Evolutionary conservation across 2,329 filamentous ascomycete species (phyloP), one percentile per base, ranked within the genome.

Genomic region (Apiospora phragmitis): DNA sequence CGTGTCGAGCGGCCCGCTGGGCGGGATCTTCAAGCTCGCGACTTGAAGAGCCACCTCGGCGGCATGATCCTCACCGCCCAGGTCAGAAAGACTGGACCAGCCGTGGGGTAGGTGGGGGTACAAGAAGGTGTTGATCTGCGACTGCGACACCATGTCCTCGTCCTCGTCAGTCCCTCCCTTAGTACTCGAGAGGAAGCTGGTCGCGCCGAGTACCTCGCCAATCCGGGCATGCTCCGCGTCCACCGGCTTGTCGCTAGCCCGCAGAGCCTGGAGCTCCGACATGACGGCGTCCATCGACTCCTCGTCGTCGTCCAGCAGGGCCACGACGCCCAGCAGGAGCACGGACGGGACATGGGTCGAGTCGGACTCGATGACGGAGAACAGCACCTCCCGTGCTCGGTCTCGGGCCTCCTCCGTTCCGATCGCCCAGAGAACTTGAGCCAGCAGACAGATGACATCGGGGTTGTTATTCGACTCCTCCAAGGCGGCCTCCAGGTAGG

Each of bases 381-480:
- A 95, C 0, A 99, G 86, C 73, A 93, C 89, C 68, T 93, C 90
- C 4, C 94, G 89, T 21, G 95, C 95, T 72, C 93, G 90, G 67
- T 91, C 89, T 65, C 92, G 90, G 70, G 95, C 93, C 0, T 91
- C 87, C 8, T 92, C 89, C 0, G 91, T 90, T 11, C 93, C 94
- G 74, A 94, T 94, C 0, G 95, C 95, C 95, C 96, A 99, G 0
- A 98, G 87, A 0, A 98, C 93, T 81, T 98, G 94, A 0, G 95
- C 93, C 16, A 98, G 86, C 16, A 98, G 86, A 77, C 95, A 98
- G 0, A 94, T 91, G 1, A 95, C 92, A 77, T 98, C 94, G 0
- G 95, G 92, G 72, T 94, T 91, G 47, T 89, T 88, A 41, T 89
- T 84, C 0, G 93, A 94, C 79, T 97, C 94, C 70, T 91, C 86